Evolutionary conservation across 2,329 filamentous ascomycete genomes (phyloP), one percentile per base, ranked within the genome.

Genomic region (Aureobasidium sp.): DNA sequence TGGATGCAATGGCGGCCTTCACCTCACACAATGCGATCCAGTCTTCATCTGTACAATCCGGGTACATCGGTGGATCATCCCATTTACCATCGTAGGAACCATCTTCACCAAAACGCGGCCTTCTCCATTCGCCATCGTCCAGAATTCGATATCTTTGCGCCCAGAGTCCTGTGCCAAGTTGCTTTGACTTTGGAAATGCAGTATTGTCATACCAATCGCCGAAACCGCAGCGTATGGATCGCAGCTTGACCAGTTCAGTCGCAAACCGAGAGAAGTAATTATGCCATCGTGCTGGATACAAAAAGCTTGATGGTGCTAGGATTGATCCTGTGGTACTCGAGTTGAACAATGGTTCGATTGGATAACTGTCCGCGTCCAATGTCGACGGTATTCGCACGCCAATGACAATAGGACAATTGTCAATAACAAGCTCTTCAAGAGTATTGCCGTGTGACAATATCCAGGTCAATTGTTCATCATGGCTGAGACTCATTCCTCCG

Each of bases 401-500:
- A 32, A 59, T 48, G 6, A 63, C 41, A 32, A 63, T 76, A 0
- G 73, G 69, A 58, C 78, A 81, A 59, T 77, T 69, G 45, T 79
- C 77, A 0, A 81, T 68, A 13, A 76, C 73, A 0, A 81, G 66
- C 44, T 76, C 71, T 15, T 73, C 64, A 0, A 81, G 68, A 0
- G 76, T 77, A 0, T 62, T 13, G 5, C 66, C 70, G 3, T 81
- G 69, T 0, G 71, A 72, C 0, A 76, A 62, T 4, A 82, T 73
- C 78, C 78, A 81, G 10, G 76, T 74, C 0, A 80, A 66, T 59
- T 81, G 78, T 70, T 73, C 76, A 25, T 79, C 73, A 37, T 79
- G 72, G 5, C 71, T 71, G 52, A 82, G 79, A 3, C 72, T 70
- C 25, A 74, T 77, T 1, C 74, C 74, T 0, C 76, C 76, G 0